phyloP scores from a whole-genome alignment of 2,329 filamentous ascomycete genomes.

The Periconia sp. region DNA sequence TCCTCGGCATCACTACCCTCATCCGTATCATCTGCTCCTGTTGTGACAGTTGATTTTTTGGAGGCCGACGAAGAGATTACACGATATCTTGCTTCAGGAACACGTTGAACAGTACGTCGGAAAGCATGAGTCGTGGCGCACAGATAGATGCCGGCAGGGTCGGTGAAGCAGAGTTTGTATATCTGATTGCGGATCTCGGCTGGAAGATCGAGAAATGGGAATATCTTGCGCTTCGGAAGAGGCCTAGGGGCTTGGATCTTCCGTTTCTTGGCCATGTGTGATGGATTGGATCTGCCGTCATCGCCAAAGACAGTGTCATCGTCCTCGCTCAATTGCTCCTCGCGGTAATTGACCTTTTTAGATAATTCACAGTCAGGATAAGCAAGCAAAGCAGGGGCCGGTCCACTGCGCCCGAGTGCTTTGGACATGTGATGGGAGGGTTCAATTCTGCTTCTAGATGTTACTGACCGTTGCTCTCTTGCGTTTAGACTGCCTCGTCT shows the following conservation, averaged over 20 bases:
- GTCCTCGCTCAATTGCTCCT: slow-evolving; percentile 19
- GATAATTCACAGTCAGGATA: too few relatives aligned
- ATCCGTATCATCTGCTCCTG: neutral
- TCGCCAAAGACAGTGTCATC: slow-evolving; percentile 1
- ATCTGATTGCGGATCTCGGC: slow-evolving; percentile 40
- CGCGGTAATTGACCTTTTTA: slow-evolving; percentile 24
- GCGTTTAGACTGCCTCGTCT: slow-evolving; percentile 31
- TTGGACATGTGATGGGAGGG: too few relatives aligned
- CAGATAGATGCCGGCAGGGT: slow-evolving; percentile 29
- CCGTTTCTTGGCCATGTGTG: slow-evolving; percentile 19
- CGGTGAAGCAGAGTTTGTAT: slow-evolving; percentile 30
- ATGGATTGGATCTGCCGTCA: neutral
- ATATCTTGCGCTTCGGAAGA: slow-evolving; percentile 33
- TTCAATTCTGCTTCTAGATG: too few relatives aligned
- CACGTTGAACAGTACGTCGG: slow-evolving; percentile 32
- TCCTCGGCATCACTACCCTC: neutral
- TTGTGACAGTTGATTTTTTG: neutral
- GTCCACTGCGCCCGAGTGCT: too few relatives aligned
- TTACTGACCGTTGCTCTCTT: slow-evolving; percentile 27
- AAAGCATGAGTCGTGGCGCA: slow-evolving; percentile 21
- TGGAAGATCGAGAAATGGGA: slow-evolving; percentile 37
- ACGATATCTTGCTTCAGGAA: slow-evolving; percentile 8
- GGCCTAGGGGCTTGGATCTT: slow-evolving; percentile 16
- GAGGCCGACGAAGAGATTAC: neutral
- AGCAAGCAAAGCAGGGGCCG: too few relatives aligned